Conservation (phyloP, 176 grass and related monocot species). For the Avena insularis region DNA sequence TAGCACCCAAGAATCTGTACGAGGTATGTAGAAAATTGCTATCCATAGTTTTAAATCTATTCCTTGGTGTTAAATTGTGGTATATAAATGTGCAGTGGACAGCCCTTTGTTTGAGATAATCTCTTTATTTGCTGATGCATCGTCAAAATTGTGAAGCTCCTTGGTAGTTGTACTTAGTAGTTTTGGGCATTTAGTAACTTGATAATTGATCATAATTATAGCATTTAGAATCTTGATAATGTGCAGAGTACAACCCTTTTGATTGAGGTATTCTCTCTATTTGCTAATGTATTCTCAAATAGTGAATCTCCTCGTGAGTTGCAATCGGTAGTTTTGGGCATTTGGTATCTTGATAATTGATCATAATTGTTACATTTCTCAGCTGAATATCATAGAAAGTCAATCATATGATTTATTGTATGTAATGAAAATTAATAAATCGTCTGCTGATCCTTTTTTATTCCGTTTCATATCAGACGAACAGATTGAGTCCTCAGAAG, state of each 20-base stretch:
- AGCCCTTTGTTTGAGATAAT: not conserved
- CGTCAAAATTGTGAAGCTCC: not conserved
- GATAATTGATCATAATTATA: constrained; percentile 3
- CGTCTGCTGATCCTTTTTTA: constrained; percentile 1
- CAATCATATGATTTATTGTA: not conserved
- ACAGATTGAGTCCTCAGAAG: constrained; percentile 57
- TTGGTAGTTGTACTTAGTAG: not conserved
- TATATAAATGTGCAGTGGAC: not conserved
- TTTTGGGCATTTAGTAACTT: constrained; percentile 21
- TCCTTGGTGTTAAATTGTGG: not conserved
- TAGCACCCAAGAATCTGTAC: constrained; percentile 67
- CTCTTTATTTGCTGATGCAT: constrained; percentile 18
- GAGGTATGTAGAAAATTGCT: constrained; percentile 50
- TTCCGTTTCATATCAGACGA: constrained; percentile 62
- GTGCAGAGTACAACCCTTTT: not conserved
- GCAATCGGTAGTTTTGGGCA: not conserved
- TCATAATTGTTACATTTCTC: not conserved
- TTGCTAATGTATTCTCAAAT: constrained; percentile 28
- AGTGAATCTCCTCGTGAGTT: not conserved
- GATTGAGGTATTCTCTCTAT: not conserved
- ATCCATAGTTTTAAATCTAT: not conserved
- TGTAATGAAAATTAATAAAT: not conserved
- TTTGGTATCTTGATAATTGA: constrained; percentile 16
- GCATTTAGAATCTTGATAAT: not conserved
- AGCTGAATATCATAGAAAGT: not conserved